Conservation (phyloP, 768 basidiomycete genomes). For the Leccinum pellstonianum region DNA sequence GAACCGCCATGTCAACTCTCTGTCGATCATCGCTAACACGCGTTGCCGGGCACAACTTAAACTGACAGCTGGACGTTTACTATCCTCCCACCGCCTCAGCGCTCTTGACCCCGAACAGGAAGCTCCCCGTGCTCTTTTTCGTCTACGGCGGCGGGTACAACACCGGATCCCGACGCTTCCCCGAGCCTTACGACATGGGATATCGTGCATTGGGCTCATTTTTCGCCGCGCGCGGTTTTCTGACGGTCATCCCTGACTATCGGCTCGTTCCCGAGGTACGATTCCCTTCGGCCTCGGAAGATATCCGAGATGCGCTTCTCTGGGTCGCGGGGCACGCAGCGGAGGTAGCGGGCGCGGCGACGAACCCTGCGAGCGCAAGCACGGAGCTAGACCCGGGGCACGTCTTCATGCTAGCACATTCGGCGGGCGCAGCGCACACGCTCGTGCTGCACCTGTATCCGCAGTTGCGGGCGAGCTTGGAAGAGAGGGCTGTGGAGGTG, state of each 20-base stretch:
- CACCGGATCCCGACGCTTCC: constrained; percentile 46
- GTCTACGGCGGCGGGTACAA: constrained; percentile 67
- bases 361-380: constrained; percentile 1
- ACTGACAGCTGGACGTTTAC: constrained; percentile 56
- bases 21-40: background rate
- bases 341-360: constrained; percentile 16
- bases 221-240: constrained; percentile 57
- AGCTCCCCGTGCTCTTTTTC: constrained; percentile 57
- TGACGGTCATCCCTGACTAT: constrained; percentile 70
- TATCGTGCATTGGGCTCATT: constrained; percentile 59
- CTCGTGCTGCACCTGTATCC: constrained; percentile 43
- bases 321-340: constrained; percentile 47
- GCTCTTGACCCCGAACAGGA: constrained; percentile 23
- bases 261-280: constrained; percentile 55
- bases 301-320: constrained; percentile 53
- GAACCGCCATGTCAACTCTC: background rate
- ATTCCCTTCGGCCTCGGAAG: constrained; percentile 53
- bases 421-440: constrained; percentile 56
- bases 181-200: constrained; percentile 46
- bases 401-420: constrained; percentile 58
- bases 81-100: constrained; percentile 42
- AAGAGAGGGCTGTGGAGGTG: constrained; percentile 20
- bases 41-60: constrained; percentile 20
- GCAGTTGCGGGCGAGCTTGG: constrained; percentile 33
- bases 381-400: constrained; percentile 36